Evolutionary conservation across 306 rosid genomes (phyloP).

Genomic region (Nissolia schottii): DNA sequence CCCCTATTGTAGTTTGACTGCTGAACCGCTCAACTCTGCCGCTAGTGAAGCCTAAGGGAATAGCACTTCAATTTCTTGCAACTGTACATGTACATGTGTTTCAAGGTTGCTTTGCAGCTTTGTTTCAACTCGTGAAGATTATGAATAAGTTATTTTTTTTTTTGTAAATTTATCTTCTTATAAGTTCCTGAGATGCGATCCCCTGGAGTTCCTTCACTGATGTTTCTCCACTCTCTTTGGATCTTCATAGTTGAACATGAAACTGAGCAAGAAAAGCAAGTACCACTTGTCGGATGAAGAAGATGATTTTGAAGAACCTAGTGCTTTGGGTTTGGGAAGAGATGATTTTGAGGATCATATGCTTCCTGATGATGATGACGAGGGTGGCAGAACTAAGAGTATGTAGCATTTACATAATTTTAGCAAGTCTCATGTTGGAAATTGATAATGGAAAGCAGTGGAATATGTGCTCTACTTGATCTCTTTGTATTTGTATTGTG

Average conservation of each 20-base stretch:
- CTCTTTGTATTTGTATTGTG: neutral
- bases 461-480: neutral
- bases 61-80: neutral
- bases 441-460: neutral
- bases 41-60: neutral
- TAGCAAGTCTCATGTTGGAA: neutral
- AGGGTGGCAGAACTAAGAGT: conserved; percentile 32
- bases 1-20: neutral
- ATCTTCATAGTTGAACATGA: conserved; percentile 50
- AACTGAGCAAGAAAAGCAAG: conserved; percentile 65
- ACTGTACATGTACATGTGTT: neutral
- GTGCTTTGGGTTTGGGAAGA: conserved; percentile 49
- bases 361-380: conserved; percentile 41
- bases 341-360: conserved; percentile 83
- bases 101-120: neutral
- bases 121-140: neutral
- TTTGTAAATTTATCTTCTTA: neutral
- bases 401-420: neutral
- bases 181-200: neutral
- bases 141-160: neutral
- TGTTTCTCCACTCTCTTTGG: neutral
- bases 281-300: conserved; percentile 81
- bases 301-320: conserved; percentile 58
- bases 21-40: neutral
- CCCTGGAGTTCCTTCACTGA: neutral